These are phyloP conservation scores for Hemisphaericaspora xylanilytica DNA, from an alignment of 1,139 yeast species.

Conservation along the genomic window DNA sequence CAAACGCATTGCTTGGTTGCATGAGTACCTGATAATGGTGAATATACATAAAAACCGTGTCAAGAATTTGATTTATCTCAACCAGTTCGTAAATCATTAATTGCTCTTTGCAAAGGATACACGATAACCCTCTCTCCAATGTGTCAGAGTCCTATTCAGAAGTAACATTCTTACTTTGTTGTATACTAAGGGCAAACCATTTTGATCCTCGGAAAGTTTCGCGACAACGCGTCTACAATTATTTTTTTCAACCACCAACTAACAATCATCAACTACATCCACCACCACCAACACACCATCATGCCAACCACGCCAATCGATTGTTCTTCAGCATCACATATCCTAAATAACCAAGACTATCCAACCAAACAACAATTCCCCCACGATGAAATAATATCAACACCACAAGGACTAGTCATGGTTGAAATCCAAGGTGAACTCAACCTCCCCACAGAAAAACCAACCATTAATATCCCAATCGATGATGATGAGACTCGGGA, in stretches of 20 bases:
- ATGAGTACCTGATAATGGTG: too few species aligned
- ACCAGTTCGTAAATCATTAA: too few species aligned
- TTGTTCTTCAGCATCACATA: constrained; percentile 24
- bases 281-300: not conserved
- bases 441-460: constrained; percentile 47
- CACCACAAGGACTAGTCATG: constrained; percentile 57
- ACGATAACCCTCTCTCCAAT: too few species aligned
- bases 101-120: too few species aligned
- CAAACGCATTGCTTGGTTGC: too few species aligned
- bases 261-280: too few species aligned
- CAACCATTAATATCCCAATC: constrained; percentile 20
- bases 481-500: constrained; percentile 22
- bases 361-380: not conserved
- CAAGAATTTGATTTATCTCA: too few species aligned
- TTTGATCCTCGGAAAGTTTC: too few species aligned
- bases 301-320: constrained; percentile 31
- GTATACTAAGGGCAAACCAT: too few species aligned
- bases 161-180: too few species aligned
- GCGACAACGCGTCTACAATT: constrained; percentile 1
- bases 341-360: constrained; percentile 14
- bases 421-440: constrained; percentile 74
- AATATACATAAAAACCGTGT: too few species aligned
- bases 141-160: too few species aligned
- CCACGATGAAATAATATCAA: constrained; percentile 32
- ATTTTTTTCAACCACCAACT: constrained; percentile 9